These are phyloP conservation scores for Plantago rigida DNA, from an alignment of 305 asterid species.

Conservation along the genomic window DNA sequence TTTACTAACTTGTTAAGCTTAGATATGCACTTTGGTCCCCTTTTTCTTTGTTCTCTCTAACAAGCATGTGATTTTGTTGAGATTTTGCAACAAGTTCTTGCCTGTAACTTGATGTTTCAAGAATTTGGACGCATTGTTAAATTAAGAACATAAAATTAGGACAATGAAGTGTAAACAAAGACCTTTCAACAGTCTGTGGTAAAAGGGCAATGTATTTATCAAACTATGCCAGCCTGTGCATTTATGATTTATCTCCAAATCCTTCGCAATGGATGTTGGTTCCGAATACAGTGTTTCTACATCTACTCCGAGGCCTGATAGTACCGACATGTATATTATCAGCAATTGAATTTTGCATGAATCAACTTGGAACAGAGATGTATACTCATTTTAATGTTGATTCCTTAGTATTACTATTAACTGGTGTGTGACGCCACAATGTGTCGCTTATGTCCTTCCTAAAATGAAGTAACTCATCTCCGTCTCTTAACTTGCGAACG, in stretches of 20 bases:
- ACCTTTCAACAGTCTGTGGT: no score
- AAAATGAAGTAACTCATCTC: background rate
- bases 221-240: no score
- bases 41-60: conserved; percentile 14
- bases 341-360: background rate
- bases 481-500: conserved; percentile 2
- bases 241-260: no score
- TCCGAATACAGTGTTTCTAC: no score
- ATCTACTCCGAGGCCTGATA: no score
- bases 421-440: background rate
- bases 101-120: background rate
- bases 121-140: background rate
- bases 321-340: background rate
- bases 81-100: background rate
- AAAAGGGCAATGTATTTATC: no score
- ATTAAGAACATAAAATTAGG: background rate
- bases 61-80: conserved; percentile 2
- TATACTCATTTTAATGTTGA: background rate
- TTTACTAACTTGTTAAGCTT: conserved; percentile 17
- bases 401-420: background rate
- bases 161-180: background rate
- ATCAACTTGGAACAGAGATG: no score
- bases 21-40: background rate
- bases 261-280: no score
- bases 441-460: background rate